Percentiles rank a stretch among this genome's conserved stretches.
Evolutionary conservation across 2,329 filamentous ascomycete species (phyloP).

Genomic region (Byssothecium circinans): DNA sequence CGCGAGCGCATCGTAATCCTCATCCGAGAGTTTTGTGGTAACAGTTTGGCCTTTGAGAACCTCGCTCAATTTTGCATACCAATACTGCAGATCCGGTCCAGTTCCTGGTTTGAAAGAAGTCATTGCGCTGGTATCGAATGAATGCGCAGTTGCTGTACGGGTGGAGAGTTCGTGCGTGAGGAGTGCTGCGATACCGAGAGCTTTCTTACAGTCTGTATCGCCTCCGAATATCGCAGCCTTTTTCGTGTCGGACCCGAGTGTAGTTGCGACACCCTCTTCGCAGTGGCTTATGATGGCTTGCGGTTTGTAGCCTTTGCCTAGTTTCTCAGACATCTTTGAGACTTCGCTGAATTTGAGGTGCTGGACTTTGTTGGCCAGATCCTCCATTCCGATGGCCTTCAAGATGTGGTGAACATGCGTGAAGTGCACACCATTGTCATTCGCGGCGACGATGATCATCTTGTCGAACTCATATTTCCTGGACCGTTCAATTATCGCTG

Average conservation of each 20-base stretch:
- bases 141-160: constrained; percentile 22
- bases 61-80: constrained; percentile 24
- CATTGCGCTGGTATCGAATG: constrained; percentile 28
- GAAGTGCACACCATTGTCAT: constrained; percentile 71
- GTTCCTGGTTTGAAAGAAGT: constrained; percentile 33
- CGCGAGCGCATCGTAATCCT: constrained; percentile 24
- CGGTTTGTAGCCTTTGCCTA: constrained; percentile 66
- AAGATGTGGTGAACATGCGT: constrained; percentile 77
- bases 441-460: constrained; percentile 79
- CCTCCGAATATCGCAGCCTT: constrained; percentile 22
- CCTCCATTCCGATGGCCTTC: constrained; percentile 68
- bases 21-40: constrained; percentile 17
- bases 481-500: constrained; percentile 68
- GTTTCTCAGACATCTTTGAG: constrained; percentile 42
- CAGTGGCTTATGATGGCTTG: constrained; percentile 65
- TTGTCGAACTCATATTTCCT: constrained; percentile 68
- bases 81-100: constrained; percentile 36
- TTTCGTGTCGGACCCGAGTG: constrained; percentile 20
- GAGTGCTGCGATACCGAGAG: constrained; percentile 25
- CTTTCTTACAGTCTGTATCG: constrained; percentile 13
- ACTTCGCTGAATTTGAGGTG: constrained; percentile 78
- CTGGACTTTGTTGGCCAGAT: constrained; percentile 68
- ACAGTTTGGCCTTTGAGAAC: constrained; percentile 17
- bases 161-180: constrained; percentile 33
- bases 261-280: constrained; percentile 19